Evolutionary conservation across 805 yeast genomes (phyloP), one percentile per base, ranked within the genome.

Genomic region (Candida ascalaphidarum): DNA sequence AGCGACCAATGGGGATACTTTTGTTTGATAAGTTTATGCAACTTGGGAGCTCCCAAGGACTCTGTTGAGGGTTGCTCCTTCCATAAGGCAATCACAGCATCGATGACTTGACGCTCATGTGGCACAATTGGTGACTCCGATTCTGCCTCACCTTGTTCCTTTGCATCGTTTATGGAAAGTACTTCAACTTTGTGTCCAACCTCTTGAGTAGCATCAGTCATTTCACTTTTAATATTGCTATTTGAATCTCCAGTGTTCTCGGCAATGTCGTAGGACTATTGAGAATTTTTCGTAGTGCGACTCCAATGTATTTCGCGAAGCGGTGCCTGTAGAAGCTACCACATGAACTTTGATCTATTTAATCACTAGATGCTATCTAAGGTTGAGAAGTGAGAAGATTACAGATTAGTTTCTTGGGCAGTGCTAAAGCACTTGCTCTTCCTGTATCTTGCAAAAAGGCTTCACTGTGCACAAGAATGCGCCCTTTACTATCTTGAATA

Each of bases 81-180:
- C 89, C 92, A 81, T 7, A 79, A 49, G 5, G 61, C 56, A 23
- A 78, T 67, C n/a, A 80, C 74, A 20, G 66, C 69, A 30, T 71
- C 74, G 18, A 77, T 71, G 8, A 78, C 58, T 47, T 75, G 74
- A 23, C 79, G 56, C 27, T 68, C 74, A 30, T 66, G 68, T 3
- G 85, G 85, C n/a, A 57, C 55, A 4, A 57, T 27, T 1, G 52
- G 50, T 17, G n/a, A n/a, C n/a, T n/a, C n/a, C n/a, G 41, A 47
- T 3, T 36, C 34, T 8, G 36, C 32, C 22, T 46, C 47, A 10
- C 34, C 39, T 4, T 33, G 31, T 7, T 37, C 39, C 13, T 34
- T 29, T 7, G 41, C 36, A 30, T 61, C 68, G 31, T 61, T 61
- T 19, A 61, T 59, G 11, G 52, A 40, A 16, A 61, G 50, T 4